Evolutionary conservation across 257 asterid genomes (phyloP).

Genomic region (Solanum gracilifrons): DNA sequence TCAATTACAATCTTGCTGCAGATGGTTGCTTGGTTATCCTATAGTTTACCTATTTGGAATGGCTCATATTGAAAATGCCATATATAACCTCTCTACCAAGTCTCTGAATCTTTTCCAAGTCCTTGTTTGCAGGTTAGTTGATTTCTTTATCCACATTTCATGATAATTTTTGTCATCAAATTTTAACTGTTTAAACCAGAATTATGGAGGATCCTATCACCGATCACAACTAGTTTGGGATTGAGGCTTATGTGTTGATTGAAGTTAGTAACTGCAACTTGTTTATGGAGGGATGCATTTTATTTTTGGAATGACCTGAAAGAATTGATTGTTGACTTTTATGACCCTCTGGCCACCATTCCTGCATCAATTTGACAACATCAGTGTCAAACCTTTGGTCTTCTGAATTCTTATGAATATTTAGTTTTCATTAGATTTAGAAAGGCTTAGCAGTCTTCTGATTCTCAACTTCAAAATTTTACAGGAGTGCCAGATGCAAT

Average conservation of each 20-base stretch:
- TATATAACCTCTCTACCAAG: slow-evolving; percentile 63
- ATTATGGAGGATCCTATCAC: background rate
- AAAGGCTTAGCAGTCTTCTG: background rate
- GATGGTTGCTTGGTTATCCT: slow-evolving; percentile 92
- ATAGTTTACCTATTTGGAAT: slow-evolving; percentile 55
- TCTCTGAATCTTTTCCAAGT: slow-evolving; percentile 61
- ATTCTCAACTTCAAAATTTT: slow-evolving; percentile 3
- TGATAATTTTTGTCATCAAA: background rate
- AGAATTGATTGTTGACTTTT: background rate
- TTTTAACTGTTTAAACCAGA: background rate
- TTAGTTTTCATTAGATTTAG: background rate
- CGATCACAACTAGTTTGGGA: background rate
- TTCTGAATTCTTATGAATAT: background rate
- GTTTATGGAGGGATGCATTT: background rate
- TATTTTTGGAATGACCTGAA: background rate
- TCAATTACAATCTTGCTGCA: slow-evolving; percentile 8
- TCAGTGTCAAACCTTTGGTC: background rate
- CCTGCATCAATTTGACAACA: background rate
- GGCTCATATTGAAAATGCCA: slow-evolving; percentile 54
- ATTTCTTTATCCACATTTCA: background rate
- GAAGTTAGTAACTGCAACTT: background rate
- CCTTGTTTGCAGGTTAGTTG: slow-evolving; percentile 43
- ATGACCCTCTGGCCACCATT: background rate
- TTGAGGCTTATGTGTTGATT: background rate
- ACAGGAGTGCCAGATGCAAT: slow-evolving; percentile 29